Evolutionary conservation across 495 filamentous ascomycete genomes (phyloP).

Genomic region (Aspergillus conjunctus): DNA sequence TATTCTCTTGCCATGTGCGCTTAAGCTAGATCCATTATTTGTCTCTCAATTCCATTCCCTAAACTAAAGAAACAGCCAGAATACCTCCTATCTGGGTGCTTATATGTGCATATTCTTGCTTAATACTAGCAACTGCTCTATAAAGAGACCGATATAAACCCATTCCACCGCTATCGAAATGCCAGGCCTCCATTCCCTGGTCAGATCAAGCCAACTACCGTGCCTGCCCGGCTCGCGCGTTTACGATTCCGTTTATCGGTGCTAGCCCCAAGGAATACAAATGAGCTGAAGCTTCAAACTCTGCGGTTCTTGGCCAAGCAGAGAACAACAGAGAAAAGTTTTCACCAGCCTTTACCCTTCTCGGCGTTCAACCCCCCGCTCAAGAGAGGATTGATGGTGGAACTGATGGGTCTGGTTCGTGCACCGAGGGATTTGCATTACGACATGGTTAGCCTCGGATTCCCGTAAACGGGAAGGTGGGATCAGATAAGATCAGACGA

Average conservation of each 20-base stretch:
- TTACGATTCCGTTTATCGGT: background rate
- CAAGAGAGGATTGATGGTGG: background rate
- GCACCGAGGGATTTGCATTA: constrained; percentile 11
- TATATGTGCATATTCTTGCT: too few species aligned
- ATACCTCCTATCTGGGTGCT: too few species aligned
- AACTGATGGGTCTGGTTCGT: constrained; percentile 8
- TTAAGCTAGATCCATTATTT: too few species aligned
- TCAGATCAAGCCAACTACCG: too few species aligned
- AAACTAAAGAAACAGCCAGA: too few species aligned
- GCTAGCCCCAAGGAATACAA: background rate
- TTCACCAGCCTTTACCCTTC: background rate
- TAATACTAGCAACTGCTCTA: too few species aligned
- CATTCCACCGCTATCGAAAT: too few species aligned
- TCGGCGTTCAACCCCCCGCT: background rate
- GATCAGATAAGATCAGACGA: constrained; percentile 36
- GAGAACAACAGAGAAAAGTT: background rate
- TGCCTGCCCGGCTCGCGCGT: background rate
- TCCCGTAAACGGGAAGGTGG: constrained; percentile 20
- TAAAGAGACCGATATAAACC: too few species aligned
- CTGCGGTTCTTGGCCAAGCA: background rate
- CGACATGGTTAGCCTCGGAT: constrained; percentile 12
- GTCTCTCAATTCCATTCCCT: too few species aligned
- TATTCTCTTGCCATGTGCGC: too few species aligned
- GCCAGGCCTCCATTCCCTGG: too few species aligned
- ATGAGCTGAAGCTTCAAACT: background rate